These are phyloP conservation scores for Lagerstroemia speciosa DNA, from an alignment of 345 rosid genomes.

Conservation along the genomic window DNA sequence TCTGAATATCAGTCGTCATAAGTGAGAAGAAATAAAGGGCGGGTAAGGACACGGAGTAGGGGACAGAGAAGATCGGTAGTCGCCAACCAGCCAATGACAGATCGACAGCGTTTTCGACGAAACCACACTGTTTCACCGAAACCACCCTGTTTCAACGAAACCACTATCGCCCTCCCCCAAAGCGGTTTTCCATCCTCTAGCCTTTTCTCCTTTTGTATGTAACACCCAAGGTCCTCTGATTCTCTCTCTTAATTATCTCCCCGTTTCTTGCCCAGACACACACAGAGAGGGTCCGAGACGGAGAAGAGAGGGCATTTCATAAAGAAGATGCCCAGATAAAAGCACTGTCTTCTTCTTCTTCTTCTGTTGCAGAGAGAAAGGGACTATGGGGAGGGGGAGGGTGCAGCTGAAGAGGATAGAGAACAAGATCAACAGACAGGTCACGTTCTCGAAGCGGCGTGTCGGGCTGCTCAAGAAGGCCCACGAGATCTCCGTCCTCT, in stretches of 20 bases:
- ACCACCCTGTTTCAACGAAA: constrained; percentile 15
- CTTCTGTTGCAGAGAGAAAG: neutral
- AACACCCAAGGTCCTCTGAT: neutral
- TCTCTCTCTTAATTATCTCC: neutral
- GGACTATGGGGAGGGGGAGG: constrained; percentile 37
- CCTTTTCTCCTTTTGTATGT: neutral
- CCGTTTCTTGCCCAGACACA: neutral
- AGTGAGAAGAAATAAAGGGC: too few relatives aligned
- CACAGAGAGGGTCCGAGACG: neutral
- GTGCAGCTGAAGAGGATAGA: constrained; percentile 40
- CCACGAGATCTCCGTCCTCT: constrained; percentile 32
- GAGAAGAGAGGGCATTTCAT: neutral
- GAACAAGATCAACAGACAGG: constrained; percentile 33
- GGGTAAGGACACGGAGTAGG: neutral
- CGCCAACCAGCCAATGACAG: constrained; percentile 11
- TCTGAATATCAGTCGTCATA: too few relatives aligned
- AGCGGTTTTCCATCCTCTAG: neutral
- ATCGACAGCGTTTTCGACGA: constrained; percentile 25
- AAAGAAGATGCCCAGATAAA: neutral
- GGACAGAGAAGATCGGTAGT: too few relatives aligned
- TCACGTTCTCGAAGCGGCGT: constrained; percentile 38
- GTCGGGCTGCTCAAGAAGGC: constrained; percentile 38
- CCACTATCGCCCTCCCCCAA: neutral
- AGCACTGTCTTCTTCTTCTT: neutral
- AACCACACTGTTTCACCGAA: constrained; percentile 16